Percentiles rank a stretch among this genome's conserved stretches.
These are phyloP conservation scores for Pseudognaphalium luteoalbum DNA, from an alignment of 129 eudicot species.

Conservation along the genomic window DNA sequence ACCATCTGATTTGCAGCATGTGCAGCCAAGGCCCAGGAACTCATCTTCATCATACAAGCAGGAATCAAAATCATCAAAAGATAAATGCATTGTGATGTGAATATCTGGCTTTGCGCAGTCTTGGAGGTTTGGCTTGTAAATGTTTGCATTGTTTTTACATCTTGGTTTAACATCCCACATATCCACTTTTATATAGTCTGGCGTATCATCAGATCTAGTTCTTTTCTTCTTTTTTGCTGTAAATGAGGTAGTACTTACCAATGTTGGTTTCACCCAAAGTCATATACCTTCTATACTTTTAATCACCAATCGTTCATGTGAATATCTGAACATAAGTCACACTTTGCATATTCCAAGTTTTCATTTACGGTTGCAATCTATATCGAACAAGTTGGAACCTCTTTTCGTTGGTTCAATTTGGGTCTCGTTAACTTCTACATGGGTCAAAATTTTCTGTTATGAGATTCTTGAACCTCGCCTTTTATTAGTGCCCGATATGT, in stretches of 20 bases:
- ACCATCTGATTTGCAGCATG: conserved; percentile 41
- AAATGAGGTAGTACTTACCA: not conserved
- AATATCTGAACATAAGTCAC: conserved; percentile 4
- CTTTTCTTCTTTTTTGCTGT: conserved; percentile 3
- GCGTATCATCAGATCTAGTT: not conserved
- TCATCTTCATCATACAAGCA: conserved; percentile 46
- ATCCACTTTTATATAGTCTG: not conserved
- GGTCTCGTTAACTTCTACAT: not conserved
- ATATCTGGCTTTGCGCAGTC: not conserved
- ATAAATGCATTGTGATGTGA: conserved; percentile 73
- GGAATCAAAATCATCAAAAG: conserved; percentile 65
- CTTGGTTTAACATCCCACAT: conserved; percentile 21
- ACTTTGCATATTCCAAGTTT: not conserved
- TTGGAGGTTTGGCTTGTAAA: conserved; percentile 35
- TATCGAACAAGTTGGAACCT: not conserved
- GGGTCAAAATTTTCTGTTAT: not conserved
- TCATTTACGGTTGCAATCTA: not conserved
- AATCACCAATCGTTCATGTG: not conserved
- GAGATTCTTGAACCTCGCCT: not conserved
- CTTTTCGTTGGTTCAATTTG: not conserved
- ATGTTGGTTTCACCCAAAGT: not conserved
- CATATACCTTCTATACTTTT: not conserved
- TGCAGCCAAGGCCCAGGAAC: conserved; percentile 46
- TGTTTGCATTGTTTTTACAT: conserved; percentile 23
- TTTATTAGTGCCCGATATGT: not conserved